Conservation (phyloP, 768 basidiomycete species). For the Pisolithus sp. region DNA sequence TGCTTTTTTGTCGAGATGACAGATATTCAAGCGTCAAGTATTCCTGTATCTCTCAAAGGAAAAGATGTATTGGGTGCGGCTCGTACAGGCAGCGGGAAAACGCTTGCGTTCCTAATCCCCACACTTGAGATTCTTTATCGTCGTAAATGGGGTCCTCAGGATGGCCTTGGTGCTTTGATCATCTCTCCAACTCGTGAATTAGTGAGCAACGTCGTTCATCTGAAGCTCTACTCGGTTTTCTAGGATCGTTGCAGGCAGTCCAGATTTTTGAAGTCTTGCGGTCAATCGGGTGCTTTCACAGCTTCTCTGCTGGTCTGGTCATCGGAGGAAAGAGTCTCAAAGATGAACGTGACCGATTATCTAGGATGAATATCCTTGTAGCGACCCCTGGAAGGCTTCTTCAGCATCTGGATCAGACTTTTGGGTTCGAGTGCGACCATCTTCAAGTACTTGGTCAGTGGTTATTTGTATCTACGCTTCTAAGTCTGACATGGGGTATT, state of each 20-base stretch:
- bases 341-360: conserved; percentile 82
- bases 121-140: conserved; percentile 59
- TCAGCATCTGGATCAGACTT: conserved; percentile 98
- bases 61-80: conserved; percentile 66
- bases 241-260: conserved; percentile 56
- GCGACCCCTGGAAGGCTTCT: conserved; percentile 92
- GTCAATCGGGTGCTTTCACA: conserved; percentile 87
- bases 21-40: conserved; percentile 59
- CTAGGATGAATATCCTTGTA: conserved; percentile 97
- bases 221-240: conserved; percentile 3
- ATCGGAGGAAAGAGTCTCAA: conserved; percentile 96
- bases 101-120: conserved; percentile 66
- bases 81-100: conserved; percentile 69
- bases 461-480: neutral
- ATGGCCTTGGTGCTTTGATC: conserved; percentile 80
- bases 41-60: conserved; percentile 55
- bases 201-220: conserved; percentile 37
- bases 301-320: conserved; percentile 89
- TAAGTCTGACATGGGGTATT: neutral
- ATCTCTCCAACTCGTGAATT: conserved; percentile 93
- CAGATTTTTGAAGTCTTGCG: conserved; percentile 97
- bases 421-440: conserved; percentile 87
- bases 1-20: conserved; percentile 85
- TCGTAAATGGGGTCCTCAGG: conserved; percentile 64
- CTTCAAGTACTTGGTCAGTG: conserved; percentile 82